Evolutionary conservation across 2,329 filamentous ascomycete genomes (phyloP), one percentile per base, ranked within the genome.

Genomic region (Colletotrichum sublineola): DNA sequence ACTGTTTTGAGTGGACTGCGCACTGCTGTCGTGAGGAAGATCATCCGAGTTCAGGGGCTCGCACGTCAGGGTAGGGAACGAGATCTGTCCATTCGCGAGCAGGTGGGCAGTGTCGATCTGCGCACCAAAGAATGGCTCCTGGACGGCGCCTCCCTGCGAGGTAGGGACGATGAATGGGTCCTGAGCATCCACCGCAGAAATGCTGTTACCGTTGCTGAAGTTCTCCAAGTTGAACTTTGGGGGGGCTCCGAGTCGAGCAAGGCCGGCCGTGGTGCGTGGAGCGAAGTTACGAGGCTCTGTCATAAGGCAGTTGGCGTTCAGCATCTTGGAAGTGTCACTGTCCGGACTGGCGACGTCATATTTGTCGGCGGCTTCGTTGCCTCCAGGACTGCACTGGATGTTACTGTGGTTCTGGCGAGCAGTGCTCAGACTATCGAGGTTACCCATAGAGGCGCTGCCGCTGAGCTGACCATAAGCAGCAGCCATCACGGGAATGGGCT

Each of bases 241-340:
- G 14, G 84, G 83, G 18, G 82, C 80, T 44, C 78, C 75, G 38
- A 73, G 75, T 5, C 74, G 70, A 44, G 75, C 68, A 8, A 77
- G 73, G n/a, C 76, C 75, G 0, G 76, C 78, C 38, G 77, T 73
- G 8, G 79, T 78, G 6, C 81, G 79, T 5, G 83, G 83, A 1
- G 82, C 81, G 71, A 84, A 84, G 76, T 82, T 84, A 67, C 82
- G 81, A 2, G 84, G 84, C 76, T 85, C 84, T 0, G 82, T 83
- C 61, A 81, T 77, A 46, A 74, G 75, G 4, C 62, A 29, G 18
- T 77, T 76, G 24, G 9, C n/a, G 29, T 74, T 42, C 4, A 53
- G 38, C 5, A 65, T 33, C 38, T 57, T 58, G 11, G 71, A 31
- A 33, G 71, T 74, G 44, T 58, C 56, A 36, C 67, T 56, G 53